phyloP scores from a whole-genome alignment of 139 green algal genomes.

The Marvania coccoides region DNA sequence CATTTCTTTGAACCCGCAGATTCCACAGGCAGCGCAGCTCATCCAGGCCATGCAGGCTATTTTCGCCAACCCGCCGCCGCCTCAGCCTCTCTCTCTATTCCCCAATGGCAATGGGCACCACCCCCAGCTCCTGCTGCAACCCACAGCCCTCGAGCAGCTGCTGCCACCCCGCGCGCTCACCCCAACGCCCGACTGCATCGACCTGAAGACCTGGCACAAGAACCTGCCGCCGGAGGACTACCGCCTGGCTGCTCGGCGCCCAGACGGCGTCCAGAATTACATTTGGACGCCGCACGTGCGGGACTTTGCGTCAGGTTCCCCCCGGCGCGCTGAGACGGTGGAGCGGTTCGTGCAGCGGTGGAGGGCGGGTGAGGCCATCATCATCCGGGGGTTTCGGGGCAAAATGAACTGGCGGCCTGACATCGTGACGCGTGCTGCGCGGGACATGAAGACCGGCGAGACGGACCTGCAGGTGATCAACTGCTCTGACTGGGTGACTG shows the following conservation, averaged over 20 bases:
- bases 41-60: no score
- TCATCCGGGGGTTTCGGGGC: conserved; percentile 32
- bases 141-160: no score
- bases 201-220: background rate
- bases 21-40: no score
- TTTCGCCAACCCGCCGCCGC: no score
- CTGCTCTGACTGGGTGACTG: conserved; percentile 6
- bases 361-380: conserved; percentile 37
- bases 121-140: no score
- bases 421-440: conserved; percentile 28
- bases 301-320: background rate
- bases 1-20: no score
- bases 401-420: conserved; percentile 37
- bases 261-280: background rate
- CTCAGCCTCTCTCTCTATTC: no score
- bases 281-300: conserved; percentile 9
- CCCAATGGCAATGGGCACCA: no score
- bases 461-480: conserved; percentile 13
- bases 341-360: conserved; percentile 34
- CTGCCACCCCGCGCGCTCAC: background rate
- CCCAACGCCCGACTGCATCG: background rate
- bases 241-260: background rate
- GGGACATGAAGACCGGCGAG: background rate
- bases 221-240: background rate
- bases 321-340: background rate